Conservation (phyloP, 345 rosid species). For the Hibiscus trionum region DNA sequence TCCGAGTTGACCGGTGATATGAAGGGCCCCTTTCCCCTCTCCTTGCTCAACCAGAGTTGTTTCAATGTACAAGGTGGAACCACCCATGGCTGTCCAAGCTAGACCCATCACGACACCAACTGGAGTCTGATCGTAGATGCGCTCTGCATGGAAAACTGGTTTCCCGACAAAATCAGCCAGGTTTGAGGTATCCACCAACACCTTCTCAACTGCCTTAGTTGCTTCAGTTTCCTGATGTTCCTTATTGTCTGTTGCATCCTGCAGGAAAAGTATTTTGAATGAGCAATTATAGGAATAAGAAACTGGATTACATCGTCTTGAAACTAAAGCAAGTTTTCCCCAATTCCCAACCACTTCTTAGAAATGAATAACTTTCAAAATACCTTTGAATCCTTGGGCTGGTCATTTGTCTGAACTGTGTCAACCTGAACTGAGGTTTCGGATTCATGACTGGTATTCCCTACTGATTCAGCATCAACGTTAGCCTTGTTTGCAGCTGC, state of each 20-base stretch:
- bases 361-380: neutral
- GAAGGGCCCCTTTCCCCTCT: constrained; percentile 85
- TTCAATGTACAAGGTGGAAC: constrained; percentile 93
- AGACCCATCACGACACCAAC: constrained; percentile 98
- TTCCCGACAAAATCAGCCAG: constrained; percentile 83
- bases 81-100: constrained; percentile 99
- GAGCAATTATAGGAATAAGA: constrained; percentile 6
- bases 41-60: constrained; percentile 77
- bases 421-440: constrained; percentile 20
- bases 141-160: constrained; percentile 93
- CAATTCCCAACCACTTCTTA: neutral
- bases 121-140: constrained; percentile 82
- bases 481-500: constrained; percentile 21
- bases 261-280: constrained; percentile 9
- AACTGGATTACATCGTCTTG: neutral
- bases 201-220: constrained; percentile 37
- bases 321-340: neutral
- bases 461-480: constrained; percentile 27
- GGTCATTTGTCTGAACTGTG: constrained; percentile 14
- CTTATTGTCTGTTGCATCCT: constrained; percentile 33
- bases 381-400: constrained; percentile 37
- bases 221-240: constrained; percentile 31
- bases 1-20: constrained; percentile 85
- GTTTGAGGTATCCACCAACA: constrained; percentile 58
- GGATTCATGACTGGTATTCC: constrained; percentile 14